A percentile compares a stretch with the other conserved stretches of the same genome.
phyloP scores from a whole-genome alignment of 1,139 yeast species.

The Debaryomycetaceae sp. region DNA sequence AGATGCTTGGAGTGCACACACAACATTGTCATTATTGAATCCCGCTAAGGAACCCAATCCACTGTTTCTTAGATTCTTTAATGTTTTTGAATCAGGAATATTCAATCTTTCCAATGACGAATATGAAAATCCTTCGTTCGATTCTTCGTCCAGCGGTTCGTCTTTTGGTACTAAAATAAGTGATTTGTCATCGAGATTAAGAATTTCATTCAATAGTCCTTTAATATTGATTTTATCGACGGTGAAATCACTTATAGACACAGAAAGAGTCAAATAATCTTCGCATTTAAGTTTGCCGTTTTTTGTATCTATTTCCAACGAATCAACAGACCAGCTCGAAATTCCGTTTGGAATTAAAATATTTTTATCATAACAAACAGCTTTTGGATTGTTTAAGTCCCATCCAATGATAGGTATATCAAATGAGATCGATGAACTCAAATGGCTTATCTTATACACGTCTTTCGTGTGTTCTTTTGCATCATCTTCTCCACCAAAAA shows the following conservation, averaged over 20 bases:
- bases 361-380: slow-evolving; percentile 27
- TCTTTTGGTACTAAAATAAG: slow-evolving; percentile 5
- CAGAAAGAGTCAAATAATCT: slow-evolving; percentile 30
- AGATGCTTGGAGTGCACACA: slow-evolving; percentile 29
- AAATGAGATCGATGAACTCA: slow-evolving; percentile 36
- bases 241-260: slow-evolving; percentile 36
- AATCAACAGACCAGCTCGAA: slow-evolving; percentile 24
- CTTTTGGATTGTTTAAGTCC: slow-evolving; percentile 21
- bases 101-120: neutral
- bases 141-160: slow-evolving; percentile 1
- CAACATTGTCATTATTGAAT: slow-evolving; percentile 27
- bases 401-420: slow-evolving; percentile 32
- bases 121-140: neutral
- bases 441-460: slow-evolving; percentile 24
- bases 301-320: slow-evolving; percentile 8
- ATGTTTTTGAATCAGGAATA: slow-evolving; percentile 3
- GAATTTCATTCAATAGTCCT: slow-evolving; percentile 22
- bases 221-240: slow-evolving; percentile 30
- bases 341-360: slow-evolving; percentile 39
- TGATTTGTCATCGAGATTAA: slow-evolving; percentile 11
- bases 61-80: slow-evolving; percentile 5
- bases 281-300: slow-evolving; percentile 14
- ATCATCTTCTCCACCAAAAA: neutral
- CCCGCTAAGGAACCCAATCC: slow-evolving; percentile 11
- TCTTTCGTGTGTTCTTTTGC: slow-evolving; percentile 6